phyloP scores from a whole-genome alignment of 352 stramenopile species.

The Phytophthora citrophthora region DNA sequence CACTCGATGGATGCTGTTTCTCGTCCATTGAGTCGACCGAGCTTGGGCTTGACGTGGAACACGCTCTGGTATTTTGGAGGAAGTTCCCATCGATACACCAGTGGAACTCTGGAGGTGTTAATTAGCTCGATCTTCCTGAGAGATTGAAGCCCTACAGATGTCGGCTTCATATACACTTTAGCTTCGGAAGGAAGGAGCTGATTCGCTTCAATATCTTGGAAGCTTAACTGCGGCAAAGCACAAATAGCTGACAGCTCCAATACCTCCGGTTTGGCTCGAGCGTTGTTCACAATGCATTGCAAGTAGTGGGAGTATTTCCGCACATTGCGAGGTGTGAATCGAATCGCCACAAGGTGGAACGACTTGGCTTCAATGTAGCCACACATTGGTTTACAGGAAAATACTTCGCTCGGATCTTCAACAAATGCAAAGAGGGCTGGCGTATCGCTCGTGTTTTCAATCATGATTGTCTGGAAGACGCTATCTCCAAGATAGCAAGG shows the following conservation, averaged over 20 bases:
- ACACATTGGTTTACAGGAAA: conserved; percentile 71
- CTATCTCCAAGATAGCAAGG: conserved; percentile 88
- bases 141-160: conserved; percentile 76
- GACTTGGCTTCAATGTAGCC: conserved; percentile 80
- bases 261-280: conserved; percentile 46
- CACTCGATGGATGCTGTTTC: conserved; percentile 69
- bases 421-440: conserved; percentile 88
- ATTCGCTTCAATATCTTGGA: conserved; percentile 38
- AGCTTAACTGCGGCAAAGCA: conserved; percentile 58
- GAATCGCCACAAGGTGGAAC: conserved; percentile 86
- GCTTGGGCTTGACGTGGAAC: conserved; percentile 70
- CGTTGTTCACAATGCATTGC: conserved; percentile 81
- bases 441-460: conserved; percentile 91
- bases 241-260: conserved; percentile 67
- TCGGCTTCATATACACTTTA: conserved; percentile 87
- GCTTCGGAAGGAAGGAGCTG: conserved; percentile 28
- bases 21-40: conserved; percentile 85
- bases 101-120: conserved; percentile 87
- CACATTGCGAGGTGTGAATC: conserved; percentile 63
- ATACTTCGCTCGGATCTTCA: conserved; percentile 63
- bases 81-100: conserved; percentile 86
- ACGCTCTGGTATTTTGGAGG: conserved; percentile 60
- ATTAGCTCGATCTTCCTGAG: conserved; percentile 56
- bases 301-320: conserved; percentile 61
- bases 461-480: conserved; percentile 88